Evolutionary conservation across 768 basidiomycete species (phyloP), one percentile per base, ranked within the genome.

Genomic region (Tulasnella sp.): DNA sequence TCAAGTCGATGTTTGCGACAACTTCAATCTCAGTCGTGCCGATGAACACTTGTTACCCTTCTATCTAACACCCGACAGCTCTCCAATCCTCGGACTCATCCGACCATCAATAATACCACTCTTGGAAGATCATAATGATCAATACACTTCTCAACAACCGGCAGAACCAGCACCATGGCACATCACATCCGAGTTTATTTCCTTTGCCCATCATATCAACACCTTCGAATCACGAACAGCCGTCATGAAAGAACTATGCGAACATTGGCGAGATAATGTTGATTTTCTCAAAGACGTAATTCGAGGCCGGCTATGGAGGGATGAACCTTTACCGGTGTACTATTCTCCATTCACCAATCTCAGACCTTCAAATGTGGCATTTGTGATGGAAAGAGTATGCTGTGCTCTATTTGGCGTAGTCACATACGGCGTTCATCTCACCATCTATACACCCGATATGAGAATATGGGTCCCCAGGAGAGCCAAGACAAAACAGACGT

Each of bases 391-490:
- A 64, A 75, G 93, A 34, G 72, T 86, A 1, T 90, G 89, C 2
- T 89, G 86, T 62, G 75, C 83, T 0, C 67, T 98, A 29, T 96
- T 98, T 59, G 91, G 93, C 2, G 64, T 92, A 5, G 73, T 87
- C 45, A 95, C 92, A 0, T 91, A 85, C 59, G 93, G 95, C 0
- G 84, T 93, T 2, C 95, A 98, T 64, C 76, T 92, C 79, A 85
- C 77, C 16, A 75, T 80, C 46, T 88, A 77, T 61, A 72, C 76
- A 37, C 71, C 74, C 56, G 71, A 34, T 52, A 63, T 82, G 61
- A 71, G 67, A 54, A 68, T 95, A 2, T 98, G 95, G 93, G 79
- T 90, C 1, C 91, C 95, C 1, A 83, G 79, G 7, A 74, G 95
- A 12, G 74, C 88, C 1, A 70, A 68, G 53, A 92, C 83, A 6